Percentiles rank a stretch among this genome's conserved stretches.
Evolutionary conservation across 2,329 filamentous ascomycete genomes (phyloP).

Genomic region (Xylaria sp.): DNA sequence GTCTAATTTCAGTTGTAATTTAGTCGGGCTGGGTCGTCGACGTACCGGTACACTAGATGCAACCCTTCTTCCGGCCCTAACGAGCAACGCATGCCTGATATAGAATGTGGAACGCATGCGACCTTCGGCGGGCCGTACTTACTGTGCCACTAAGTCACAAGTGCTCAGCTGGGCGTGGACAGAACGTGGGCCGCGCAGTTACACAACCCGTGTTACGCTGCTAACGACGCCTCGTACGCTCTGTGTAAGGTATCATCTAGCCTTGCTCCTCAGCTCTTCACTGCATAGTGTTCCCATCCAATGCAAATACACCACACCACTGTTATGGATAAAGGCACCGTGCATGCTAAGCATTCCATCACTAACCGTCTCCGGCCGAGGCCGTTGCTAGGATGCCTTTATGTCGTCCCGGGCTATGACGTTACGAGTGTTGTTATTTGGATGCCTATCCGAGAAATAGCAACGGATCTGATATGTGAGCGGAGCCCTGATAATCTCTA

Average conservation of each 20-base stretch:
- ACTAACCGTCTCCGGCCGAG: slow-evolving; percentile 28
- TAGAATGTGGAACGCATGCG: slow-evolving; percentile 31
- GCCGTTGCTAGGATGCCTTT: slow-evolving; percentile 19
- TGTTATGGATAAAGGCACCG: slow-evolving; percentile 17
- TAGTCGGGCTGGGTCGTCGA: slow-evolving; percentile 6
- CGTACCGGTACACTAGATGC: slow-evolving; percentile 6
- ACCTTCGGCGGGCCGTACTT: slow-evolving; percentile 24
- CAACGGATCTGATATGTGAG: slow-evolving; percentile 24
- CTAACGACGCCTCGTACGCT: slow-evolving; percentile 9
- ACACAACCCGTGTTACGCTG: slow-evolving; percentile 6
- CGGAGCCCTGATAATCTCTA: slow-evolving; percentile 17
- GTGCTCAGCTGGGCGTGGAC: slow-evolving; percentile 20
- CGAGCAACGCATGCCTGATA: slow-evolving; percentile 18
- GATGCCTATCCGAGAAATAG: slow-evolving; percentile 1
- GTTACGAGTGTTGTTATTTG: slow-evolving; percentile 15
- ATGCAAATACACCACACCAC: neutral
- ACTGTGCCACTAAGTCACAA: slow-evolving; percentile 30
- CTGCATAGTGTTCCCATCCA: neutral
- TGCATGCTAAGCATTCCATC: slow-evolving; percentile 31
- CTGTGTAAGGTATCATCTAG: slow-evolving; percentile 23
- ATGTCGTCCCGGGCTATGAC: slow-evolving; percentile 30
- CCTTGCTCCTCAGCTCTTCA: slow-evolving; percentile 30
- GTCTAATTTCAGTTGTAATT: slow-evolving; percentile 9
- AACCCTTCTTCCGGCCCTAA: slow-evolving; percentile 23
- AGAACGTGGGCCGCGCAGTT: slow-evolving; percentile 4